Conservation (phyloP, 106 monocot genomes). For the Dendrobium huoshanense region DNA sequence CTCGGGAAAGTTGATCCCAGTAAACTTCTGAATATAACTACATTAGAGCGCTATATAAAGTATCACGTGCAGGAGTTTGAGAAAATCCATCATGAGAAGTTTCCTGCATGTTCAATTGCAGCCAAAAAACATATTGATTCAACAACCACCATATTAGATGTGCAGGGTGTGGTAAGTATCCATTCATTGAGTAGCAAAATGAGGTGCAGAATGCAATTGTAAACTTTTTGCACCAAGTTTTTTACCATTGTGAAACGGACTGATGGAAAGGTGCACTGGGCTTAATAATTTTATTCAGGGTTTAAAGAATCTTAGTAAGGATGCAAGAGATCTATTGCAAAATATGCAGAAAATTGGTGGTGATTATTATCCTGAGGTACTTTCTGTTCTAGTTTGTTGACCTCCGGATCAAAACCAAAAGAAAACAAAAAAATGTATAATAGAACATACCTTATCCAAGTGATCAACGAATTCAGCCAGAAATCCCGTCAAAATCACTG, state of each 20-base stretch:
- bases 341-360: constrained; percentile 55
- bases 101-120: constrained; percentile 65
- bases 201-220: background rate
- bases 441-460: too few species aligned
- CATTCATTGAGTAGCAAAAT: background rate
- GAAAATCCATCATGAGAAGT: constrained; percentile 35
- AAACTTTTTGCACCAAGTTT: background rate
- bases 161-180: constrained; percentile 50
- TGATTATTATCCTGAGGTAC: constrained; percentile 63
- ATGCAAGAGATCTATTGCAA: constrained; percentile 45
- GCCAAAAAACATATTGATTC: constrained; percentile 45
- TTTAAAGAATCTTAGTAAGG: constrained; percentile 46
- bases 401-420: too few species aligned
- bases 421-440: too few species aligned
- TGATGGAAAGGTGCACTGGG: background rate
- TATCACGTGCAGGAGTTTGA: constrained; percentile 72
- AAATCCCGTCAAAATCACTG: too few species aligned
- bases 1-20: constrained; percentile 26
- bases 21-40: constrained; percentile 45
- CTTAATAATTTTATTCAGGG: constrained; percentile 26
- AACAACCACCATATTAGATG: constrained; percentile 58
- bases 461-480: too few species aligned
- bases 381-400: background rate
- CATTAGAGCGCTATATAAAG: constrained; percentile 49
- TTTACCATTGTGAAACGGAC: too few species aligned